A percentile compares a stretch with the other conserved stretches of the same genome.
phyloP scores from a whole-genome alignment of 2,329 filamentous ascomycete species.

The Trichophyton schoenleinii region DNA sequence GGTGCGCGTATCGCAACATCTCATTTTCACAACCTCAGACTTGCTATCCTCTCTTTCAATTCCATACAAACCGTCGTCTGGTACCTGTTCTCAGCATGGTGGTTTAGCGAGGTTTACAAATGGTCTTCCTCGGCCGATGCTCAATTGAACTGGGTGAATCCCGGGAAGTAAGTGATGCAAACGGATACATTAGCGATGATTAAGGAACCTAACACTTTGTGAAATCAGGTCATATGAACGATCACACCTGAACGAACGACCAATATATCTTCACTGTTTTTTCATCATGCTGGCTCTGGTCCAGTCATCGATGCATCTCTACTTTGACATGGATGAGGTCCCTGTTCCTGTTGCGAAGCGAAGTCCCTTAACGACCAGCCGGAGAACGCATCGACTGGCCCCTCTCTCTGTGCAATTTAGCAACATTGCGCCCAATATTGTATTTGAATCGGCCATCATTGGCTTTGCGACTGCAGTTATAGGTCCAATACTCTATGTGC shows the following conservation, averaged over 20 bases:
- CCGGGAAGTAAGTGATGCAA: conserved; percentile 44
- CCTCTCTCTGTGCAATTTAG: conserved; percentile 30
- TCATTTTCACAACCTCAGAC: conserved; percentile 50
- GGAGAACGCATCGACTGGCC: conserved; percentile 26
- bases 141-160: conserved; percentile 61
- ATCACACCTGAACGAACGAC: conserved; percentile 69
- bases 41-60: conserved; percentile 45
- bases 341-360: conserved; percentile 36
- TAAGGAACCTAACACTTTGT: background rate
- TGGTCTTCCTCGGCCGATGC: conserved; percentile 51
- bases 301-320: conserved; percentile 60
- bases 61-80: conserved; percentile 60
- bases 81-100: conserved; percentile 64
- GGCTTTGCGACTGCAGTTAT: conserved; percentile 32
- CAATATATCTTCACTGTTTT: conserved; percentile 64
- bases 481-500: conserved; percentile 48
- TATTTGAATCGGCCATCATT: conserved; percentile 24
- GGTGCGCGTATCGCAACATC: conserved; percentile 60
- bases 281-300: conserved; percentile 54
- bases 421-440: conserved; percentile 19
- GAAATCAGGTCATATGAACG: conserved; percentile 47
- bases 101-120: conserved; percentile 72
- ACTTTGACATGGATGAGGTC: conserved; percentile 60
- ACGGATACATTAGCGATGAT: background rate
- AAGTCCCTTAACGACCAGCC: conserved; percentile 21